phyloP scores from a whole-genome alignment of 208 protist species.

The Histomonas meleagridis region DNA sequence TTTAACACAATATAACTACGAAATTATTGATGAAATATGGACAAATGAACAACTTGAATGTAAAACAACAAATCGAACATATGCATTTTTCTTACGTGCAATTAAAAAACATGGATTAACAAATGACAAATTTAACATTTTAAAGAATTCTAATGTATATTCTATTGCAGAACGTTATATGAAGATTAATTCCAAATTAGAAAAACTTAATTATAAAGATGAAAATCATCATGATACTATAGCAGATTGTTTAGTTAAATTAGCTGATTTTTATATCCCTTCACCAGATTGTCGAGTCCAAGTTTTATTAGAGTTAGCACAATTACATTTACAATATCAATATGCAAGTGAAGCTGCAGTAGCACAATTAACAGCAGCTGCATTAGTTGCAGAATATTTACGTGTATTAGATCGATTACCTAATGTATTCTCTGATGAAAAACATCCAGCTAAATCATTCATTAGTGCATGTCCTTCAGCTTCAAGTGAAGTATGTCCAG shows the following conservation, averaged over 20 bases:
- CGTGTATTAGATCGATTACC: background rate
- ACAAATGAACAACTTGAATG: background rate
- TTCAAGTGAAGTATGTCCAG: background rate
- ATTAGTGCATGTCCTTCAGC: background rate
- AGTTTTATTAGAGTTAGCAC: background rate
- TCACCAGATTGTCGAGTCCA: background rate
- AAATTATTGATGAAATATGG: background rate
- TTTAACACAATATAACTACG: background rate
- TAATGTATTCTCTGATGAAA: background rate
- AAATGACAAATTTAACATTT: background rate
- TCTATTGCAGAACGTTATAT: background rate
- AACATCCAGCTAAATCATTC: background rate
- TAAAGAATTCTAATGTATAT: background rate
- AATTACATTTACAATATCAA: background rate
- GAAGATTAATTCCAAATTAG: background rate
- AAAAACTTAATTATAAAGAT: background rate
- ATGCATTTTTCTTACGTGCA: background rate
- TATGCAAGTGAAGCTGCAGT: background rate
- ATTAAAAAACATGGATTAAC: background rate
- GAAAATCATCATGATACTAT: background rate
- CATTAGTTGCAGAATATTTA: slow-evolving; percentile 22
- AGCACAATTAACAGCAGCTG: background rate
- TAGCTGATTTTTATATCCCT: background rate
- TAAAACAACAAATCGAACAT: background rate
- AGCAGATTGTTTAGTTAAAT: background rate